Conservation (phyloP, 305 asterid genomes). For the Fraxinus ornus region DNA sequence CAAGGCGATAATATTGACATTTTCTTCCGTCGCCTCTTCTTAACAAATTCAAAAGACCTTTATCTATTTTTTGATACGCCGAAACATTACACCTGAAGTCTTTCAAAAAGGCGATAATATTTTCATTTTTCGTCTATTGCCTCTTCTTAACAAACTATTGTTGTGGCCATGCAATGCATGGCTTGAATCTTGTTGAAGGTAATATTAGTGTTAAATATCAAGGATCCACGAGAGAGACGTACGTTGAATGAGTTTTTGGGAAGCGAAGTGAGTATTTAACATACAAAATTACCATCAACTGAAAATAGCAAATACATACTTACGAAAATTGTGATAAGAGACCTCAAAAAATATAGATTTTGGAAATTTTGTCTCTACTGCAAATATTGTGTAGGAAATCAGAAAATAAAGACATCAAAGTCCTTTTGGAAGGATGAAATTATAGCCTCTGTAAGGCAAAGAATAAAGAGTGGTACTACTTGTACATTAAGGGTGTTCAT, state of each 20-base stretch:
- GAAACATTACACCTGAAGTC: background rate
- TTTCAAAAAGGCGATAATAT: background rate
- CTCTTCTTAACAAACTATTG: background rate
- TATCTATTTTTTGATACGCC: background rate
- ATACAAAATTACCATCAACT: slow-evolving; percentile 9
- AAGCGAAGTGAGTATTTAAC: background rate
- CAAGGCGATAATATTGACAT: background rate
- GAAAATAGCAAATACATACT: background rate
- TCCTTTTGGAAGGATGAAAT: background rate
- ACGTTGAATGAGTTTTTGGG: background rate
- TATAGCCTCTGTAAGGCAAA: no score
- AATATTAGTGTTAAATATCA: background rate
- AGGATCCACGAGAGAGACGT: background rate
- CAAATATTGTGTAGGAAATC: background rate
- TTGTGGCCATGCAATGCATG: background rate
- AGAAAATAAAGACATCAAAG: background rate
- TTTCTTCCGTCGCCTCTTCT: background rate
- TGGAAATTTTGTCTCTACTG: background rate
- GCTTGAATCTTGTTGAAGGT: background rate
- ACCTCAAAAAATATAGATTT: background rate
- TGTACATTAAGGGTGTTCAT: no score
- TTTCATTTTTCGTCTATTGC: background rate
- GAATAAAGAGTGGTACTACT: no score
- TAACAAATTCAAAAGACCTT: background rate
- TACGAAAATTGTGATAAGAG: background rate